Evolutionary conservation across 2,329 filamentous ascomycete species (phyloP), one percentile per base, ranked within the genome.

Genomic region (Neospermospora avenae): DNA sequence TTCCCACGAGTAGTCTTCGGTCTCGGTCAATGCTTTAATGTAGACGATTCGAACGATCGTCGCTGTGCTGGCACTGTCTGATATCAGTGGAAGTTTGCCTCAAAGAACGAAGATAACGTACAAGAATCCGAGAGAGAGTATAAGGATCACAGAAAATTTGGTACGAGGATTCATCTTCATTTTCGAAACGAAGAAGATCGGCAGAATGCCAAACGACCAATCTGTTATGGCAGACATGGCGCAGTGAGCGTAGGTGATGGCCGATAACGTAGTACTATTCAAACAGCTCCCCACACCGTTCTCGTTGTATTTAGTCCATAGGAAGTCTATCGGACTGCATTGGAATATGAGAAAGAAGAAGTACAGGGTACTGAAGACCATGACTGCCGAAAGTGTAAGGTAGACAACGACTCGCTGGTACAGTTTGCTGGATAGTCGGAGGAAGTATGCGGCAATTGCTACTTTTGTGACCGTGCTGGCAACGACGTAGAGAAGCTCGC

Each of bases 11-110:
- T 73, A 74, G 57, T 79, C 76, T 10, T 62, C 60, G 28, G 72
- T 73, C n/a, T 70, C 64, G 2, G 69, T 68, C 4, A 78, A 69
- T 35, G 71, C 63, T 58, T 70, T 69, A n/a, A 78, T 73, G 64
- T 77, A 79, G 5, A 75, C 73, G 34, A 79, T 74, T 14, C 77
- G 75, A 28, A 78, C 72, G 48, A 78, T 73, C 4, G 76, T 77
- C 16, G 76, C 77, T 14, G 74, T 67, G 3, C 75, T 77, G 18
- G 75, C 76, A 54, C 76, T 71, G 52, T 13, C 6, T n/a, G 31
- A 16, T 39, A 22, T 57, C 18, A 60, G 52, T 37, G 16, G 34
- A 13, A n/a, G 57, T 7, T 3, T 45, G 13, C 3, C 20, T 16
- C 13, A 10, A 1, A 4, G 14, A 18, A 18, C 6, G 16, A 3